Evolutionary conservation across 495 filamentous ascomycete genomes (phyloP), one percentile per base, ranked within the genome.

Genomic region (Podospora didyma): DNA sequence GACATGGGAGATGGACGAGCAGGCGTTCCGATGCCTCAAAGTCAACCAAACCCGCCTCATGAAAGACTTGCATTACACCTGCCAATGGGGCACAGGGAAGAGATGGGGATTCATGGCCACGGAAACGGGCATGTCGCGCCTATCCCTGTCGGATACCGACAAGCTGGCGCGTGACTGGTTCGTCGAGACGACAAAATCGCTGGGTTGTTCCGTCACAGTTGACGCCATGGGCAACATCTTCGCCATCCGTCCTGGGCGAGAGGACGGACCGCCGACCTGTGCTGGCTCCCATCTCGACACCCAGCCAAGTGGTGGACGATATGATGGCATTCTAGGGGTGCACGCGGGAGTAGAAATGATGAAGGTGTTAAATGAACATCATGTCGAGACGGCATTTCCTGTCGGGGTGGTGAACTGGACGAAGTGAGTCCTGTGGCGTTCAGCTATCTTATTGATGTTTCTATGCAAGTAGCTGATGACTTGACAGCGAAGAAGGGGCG

Each of bases 351-450:
- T 94, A 6, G 89, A 92, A 68, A 82, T 85, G 60, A 70, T 94
- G 22, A 82, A 76, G 56, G 79, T 82, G 7, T 75, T 94, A 59
- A 74, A 82, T n/a, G 89, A 92, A 14, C 74, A 86, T 65, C 73
- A 80, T 7, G 73, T 86, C n/a, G 79, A 86, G 65, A 90, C 88
- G 0, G 80, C 86, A 45, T 89, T 82, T 58, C 83, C 84, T 4
- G 69, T 92, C 10, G 87, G 87, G 7, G 82, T 89, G 9, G 81
- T 91, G 0, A 89, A 90, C 59, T 94, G 89, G 89, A 92, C 89
- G 0, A 92, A 92, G 73, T 75, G 64, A 21, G 62, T 55, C 22
- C 24, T n/a, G 6, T 34, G 22, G 5, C 14, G 5, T 10, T 5
- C 2, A 11, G 44, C 19, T 41, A 20, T 39, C 14, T 7, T 46